Evolutionary conservation across 257 asterid species (phyloP), one percentile per base, ranked within the genome.

Genomic region (Solanum bulbocastanum): DNA sequence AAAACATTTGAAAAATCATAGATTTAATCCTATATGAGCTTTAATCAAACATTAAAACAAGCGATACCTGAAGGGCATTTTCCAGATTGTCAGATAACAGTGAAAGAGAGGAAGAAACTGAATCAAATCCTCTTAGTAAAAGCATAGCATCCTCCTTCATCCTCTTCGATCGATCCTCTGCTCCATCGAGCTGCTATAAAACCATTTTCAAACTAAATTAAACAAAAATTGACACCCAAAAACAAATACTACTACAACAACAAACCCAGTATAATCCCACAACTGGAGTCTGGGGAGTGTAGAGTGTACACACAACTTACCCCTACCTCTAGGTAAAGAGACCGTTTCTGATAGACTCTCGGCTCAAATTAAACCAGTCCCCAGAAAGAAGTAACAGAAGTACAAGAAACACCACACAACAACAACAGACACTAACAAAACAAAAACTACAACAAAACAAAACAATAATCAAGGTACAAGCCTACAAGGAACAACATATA

Each of bases 21-120:
- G 16, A 76, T 60, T 23, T 60, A 4, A 60, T 23, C 30, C 30
- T 60, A 8, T 62, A 23, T 58, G 44, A 83, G 46, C 30, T 83
- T 20, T 32, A 10, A 83, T 85, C 83, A 75, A 11, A 39, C 12
- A 75, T 23, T 39, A 39, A 39, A 33, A 49, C n/a, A 33, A 46
- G 58, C 36, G 60, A 44, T 65, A 96, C 99, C 99, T 96, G 96
- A 86, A 96, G 96, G 9, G 98, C 99, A 65, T 88, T 92, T 69
- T 95, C 96, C 8, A 97, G 91, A 90, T 90, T 94, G 91, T 88
- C 87, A 7, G 99, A 95, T 36, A 97, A 94, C 91, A 91, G 95
- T 40, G 98, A 93, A 14, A 97, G 94, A 74, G 99, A 86, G 10
- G 92, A 93, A 75, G 99, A 92, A 83, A 96, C 96, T 10, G 99